Conservation (phyloP, 2,329 filamentous ascomycete species). For the Trichoderma sp. region DNA sequence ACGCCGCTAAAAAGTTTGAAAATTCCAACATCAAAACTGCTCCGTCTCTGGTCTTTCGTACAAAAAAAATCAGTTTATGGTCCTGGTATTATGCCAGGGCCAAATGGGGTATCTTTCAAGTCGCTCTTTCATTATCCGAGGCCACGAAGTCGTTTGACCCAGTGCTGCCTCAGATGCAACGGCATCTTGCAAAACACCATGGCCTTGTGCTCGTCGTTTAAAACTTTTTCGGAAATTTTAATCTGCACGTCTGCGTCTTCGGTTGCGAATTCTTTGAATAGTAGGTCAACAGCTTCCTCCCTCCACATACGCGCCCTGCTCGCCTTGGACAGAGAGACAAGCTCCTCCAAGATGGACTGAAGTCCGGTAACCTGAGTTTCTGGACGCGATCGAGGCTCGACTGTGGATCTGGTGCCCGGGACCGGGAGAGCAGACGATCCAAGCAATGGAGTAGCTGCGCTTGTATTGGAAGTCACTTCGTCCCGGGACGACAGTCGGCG, state of each 20-base stretch:
- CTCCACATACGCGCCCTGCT: slow-evolving; percentile 49
- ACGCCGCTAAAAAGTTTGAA: slow-evolving; percentile 5
- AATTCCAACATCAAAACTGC: slow-evolving; percentile 8
- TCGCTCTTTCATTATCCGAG: slow-evolving; percentile 31
- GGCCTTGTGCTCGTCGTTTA: slow-evolving; percentile 59
- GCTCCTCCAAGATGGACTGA: slow-evolving; percentile 36
- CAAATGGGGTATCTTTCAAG: slow-evolving; percentile 1
- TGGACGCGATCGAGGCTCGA: slow-evolving; percentile 1
- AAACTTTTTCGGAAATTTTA: slow-evolving; percentile 57
- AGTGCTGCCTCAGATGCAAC: slow-evolving; percentile 50
- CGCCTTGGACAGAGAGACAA: slow-evolving; percentile 42
- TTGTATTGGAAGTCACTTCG: slow-evolving; percentile 23
- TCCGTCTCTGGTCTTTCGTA: background rate
- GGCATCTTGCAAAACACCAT: slow-evolving; percentile 64
- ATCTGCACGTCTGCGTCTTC: slow-evolving; percentile 59
- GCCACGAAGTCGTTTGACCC: slow-evolving; percentile 54
- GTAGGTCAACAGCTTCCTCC: slow-evolving; percentile 58
- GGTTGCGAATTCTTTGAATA: slow-evolving; percentile 57
- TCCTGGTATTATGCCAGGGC: background rate
- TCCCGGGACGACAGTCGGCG: slow-evolving; percentile 33
- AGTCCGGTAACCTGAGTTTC: background rate
- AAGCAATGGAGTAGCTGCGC: slow-evolving; percentile 27
- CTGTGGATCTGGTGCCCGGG: background rate
- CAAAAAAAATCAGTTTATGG: background rate
- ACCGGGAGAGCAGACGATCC: slow-evolving; percentile 31